These are phyloP conservation scores for Penicillium lividum DNA, from an alignment of 495 filamentous ascomycete genomes.

Conservation along the genomic window DNA sequence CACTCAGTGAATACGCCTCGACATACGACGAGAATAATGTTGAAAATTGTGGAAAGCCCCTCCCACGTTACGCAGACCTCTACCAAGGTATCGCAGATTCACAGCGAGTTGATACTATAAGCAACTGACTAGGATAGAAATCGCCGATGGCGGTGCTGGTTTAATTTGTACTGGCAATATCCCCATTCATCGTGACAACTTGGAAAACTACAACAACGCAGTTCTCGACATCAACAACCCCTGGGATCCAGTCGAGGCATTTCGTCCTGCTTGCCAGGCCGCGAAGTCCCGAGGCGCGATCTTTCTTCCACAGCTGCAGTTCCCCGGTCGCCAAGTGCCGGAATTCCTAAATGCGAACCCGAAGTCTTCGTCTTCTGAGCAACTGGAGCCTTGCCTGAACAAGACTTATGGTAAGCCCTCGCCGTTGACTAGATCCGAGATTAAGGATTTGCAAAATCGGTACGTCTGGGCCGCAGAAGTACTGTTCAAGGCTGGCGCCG, in stretches of 20 bases:
- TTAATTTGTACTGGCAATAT: slow-evolving; percentile 23
- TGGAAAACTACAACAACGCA: slow-evolving; percentile 25
- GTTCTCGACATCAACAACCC: slow-evolving; percentile 23
- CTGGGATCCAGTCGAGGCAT: slow-evolving; percentile 20
- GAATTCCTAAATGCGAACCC: slow-evolving; percentile 20
- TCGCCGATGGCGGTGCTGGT: slow-evolving; percentile 12
- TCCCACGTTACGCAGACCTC: slow-evolving; percentile 19
- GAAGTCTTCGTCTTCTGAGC: slow-evolving; percentile 16
- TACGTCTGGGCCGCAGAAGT: slow-evolving; percentile 23
- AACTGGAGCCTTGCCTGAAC: slow-evolving; percentile 17
- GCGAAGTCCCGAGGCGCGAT: slow-evolving; percentile 21
- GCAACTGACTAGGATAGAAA: neutral
- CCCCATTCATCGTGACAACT: slow-evolving; percentile 22
- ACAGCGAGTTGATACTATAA: neutral
- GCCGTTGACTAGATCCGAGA: slow-evolving; percentile 16
- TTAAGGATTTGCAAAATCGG: slow-evolving; percentile 14
- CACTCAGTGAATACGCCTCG: slow-evolving; percentile 21
- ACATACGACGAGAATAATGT: slow-evolving; percentile 21
- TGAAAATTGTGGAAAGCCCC: slow-evolving; percentile 18
- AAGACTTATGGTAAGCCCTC: slow-evolving; percentile 20
- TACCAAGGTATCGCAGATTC: slow-evolving; percentile 16
- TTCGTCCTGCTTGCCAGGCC: slow-evolving; percentile 18
- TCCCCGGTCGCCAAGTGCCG: slow-evolving; percentile 18
- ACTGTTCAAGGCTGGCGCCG: slow-evolving; percentile 17
- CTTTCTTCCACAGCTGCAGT: slow-evolving; percentile 19